A percentile compares a stretch with the other conserved stretches of the same genome.
Conservation (phyloP, 202 grass and related monocot genomes). For the Alloteropsis angusta region DNA sequence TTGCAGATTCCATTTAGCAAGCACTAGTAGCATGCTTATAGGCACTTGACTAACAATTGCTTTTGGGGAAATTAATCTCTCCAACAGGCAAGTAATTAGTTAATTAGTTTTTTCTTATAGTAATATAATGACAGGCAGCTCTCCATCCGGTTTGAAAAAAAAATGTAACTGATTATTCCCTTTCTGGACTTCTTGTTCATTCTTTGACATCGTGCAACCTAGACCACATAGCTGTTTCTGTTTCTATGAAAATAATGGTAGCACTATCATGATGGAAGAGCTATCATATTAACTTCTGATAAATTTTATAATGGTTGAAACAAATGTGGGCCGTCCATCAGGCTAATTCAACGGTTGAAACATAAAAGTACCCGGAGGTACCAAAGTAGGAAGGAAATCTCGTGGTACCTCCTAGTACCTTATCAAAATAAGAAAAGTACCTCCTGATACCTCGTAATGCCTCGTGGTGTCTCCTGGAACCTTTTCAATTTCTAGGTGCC, state of each 20-base stretch:
- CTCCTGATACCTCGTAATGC: no score
- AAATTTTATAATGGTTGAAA: no score
- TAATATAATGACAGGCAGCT: background rate
- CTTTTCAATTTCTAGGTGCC: background rate
- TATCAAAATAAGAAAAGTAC: no score
- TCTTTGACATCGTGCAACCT: background rate
- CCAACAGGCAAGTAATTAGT: background rate
- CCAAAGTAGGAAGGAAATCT: no score
- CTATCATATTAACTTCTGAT: background rate
- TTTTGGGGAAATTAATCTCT: background rate
- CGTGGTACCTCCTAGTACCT: no score
- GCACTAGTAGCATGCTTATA: constrained; percentile 12
- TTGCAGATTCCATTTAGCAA: constrained; percentile 9
- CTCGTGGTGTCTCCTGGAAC: no score
- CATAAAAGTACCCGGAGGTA: no score
- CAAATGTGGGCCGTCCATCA: no score
- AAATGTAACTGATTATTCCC: background rate
- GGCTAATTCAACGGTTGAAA: no score
- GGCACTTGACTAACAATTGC: constrained; percentile 13
- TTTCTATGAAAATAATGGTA: background rate
- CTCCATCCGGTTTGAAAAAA: background rate
- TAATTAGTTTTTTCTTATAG: background rate
- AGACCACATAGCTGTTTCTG: background rate
- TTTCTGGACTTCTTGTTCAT: constrained; percentile 5
- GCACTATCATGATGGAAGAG: background rate